Base-by-base conservation (phyloP, 768 basidiomycete genomes). In the Boletus fagicola region DNA sequence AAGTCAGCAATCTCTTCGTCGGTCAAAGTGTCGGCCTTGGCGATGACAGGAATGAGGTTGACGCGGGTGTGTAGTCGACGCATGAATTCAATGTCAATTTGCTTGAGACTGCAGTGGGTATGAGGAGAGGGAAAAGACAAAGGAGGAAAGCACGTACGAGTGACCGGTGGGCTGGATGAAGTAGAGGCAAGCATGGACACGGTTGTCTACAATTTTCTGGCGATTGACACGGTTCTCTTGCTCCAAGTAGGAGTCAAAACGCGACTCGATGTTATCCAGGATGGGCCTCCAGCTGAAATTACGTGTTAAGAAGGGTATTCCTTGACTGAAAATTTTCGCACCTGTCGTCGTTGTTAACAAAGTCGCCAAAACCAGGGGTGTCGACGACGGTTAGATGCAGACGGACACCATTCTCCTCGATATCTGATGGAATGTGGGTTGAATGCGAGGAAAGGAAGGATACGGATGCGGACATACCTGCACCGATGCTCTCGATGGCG, bases 51-150 rank as follows among this genome's bases (percentile, higher is more conserved):
- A 64, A 99, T 98, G 65, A 99, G 79, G 78, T 99, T 99, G 77
- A 99, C 97, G 74, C 91, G 93, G 64, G 90, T 94, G 75, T 98
- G 95, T 40, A 99, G 84, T 64, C 94, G 83, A 62, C 94, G 88
- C 97, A 99, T 98, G 76, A 98, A 97, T 74, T 98, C 97, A 59
- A 99, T 91, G 74, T 99, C 97, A 68, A 99, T 90, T 61, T 94
- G 94, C 77, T 98, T 98, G 67, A 99, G 81, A 12, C 95, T 98
- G 63, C 8, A 26, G 45, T 48, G 13, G n/a, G 38, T 48, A 15
- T 61, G 36, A 57, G 36, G 12, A 20, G 0, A 7, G 15, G 9
- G n/a, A 18, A 26, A 33, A 33, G 15, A 38, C 7, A 8, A 9
- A 9, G 35, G 3, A 24, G 16, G 8, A 35, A 13, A 48, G 0